Conservation (phyloP, 2,329 filamentous ascomycete species). For the Fusarium sp. region DNA sequence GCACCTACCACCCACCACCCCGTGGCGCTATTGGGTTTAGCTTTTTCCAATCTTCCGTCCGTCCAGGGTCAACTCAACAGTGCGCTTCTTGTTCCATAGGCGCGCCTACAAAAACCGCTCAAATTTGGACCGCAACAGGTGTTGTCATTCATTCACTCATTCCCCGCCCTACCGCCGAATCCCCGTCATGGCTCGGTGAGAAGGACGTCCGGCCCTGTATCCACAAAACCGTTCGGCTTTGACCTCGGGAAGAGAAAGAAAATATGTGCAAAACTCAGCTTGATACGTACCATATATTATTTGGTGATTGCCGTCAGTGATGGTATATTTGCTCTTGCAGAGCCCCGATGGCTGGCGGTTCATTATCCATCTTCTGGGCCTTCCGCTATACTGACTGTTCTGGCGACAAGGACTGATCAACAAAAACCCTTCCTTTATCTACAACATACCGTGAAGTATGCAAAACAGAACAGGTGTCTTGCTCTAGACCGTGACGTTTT, state of each 20-base stretch:
- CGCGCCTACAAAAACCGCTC: constrained; percentile 42
- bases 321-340: too few relatives aligned
- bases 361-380: too few relatives aligned
- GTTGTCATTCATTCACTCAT: not conserved
- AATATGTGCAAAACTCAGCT: constrained; percentile 22
- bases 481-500: not conserved
- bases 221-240: constrained; percentile 33
- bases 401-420: not conserved
- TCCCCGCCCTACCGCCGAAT: constrained; percentile 7
- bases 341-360: too few relatives aligned
- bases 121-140: constrained; percentile 9
- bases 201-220: constrained; percentile 26
- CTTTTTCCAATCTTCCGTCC: constrained; percentile 21
- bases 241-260: constrained; percentile 30
- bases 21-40: constrained; percentile 25
- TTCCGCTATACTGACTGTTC: too few relatives aligned
- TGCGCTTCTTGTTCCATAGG: constrained; percentile 36
- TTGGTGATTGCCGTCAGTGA: not conserved
- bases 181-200: constrained; percentile 39
- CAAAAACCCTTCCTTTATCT: not conserved
- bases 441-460: constrained; percentile 22
- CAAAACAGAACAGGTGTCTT: not conserved
- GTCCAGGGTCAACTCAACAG: constrained; percentile 16
- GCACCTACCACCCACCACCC: constrained; percentile 20
- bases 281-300: not conserved